Conservation (phyloP, 345 rosid genomes). For the Lepidium aucheri region DNA sequence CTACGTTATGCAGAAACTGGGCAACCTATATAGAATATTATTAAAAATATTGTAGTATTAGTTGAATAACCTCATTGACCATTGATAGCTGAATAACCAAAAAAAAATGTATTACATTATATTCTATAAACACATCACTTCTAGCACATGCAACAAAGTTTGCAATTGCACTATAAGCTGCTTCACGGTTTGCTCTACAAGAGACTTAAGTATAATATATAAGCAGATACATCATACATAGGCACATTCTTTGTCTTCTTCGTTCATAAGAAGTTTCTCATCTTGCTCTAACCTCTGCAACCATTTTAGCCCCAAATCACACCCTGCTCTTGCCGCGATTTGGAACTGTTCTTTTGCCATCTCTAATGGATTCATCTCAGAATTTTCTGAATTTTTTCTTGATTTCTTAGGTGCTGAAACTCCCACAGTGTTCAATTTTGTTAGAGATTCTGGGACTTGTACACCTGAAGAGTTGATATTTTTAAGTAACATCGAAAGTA, state of each 20-base stretch:
- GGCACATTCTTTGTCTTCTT: conserved; percentile 22
- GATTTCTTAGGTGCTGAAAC: conserved; percentile 35
- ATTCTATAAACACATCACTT: neutral
- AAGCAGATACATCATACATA: neutral
- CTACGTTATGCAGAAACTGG: no score
- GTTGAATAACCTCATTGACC: no score
- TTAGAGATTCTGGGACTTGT: conserved; percentile 59
- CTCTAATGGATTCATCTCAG: conserved; percentile 35
- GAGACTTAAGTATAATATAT: neutral
- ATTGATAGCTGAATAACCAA: no score
- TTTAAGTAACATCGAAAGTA: neutral
- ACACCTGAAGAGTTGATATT: conserved; percentile 39
- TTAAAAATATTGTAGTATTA: no score
- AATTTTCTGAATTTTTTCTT: conserved; percentile 24
- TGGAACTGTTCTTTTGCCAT: conserved; percentile 72
- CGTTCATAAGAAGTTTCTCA: conserved; percentile 42
- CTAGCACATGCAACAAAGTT: neutral
- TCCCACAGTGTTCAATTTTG: conserved; percentile 31
- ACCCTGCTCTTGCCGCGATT: conserved; percentile 68
- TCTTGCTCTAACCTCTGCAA: conserved; percentile 71
- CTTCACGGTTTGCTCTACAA: neutral
- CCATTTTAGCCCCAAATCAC: conserved; percentile 77
- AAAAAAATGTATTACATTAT: neutral
- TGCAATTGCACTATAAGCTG: neutral
- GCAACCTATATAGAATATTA: no score